Base-by-base conservation (phyloP, 257 asterid species). In the Craterostigma plantagineum region DNA sequence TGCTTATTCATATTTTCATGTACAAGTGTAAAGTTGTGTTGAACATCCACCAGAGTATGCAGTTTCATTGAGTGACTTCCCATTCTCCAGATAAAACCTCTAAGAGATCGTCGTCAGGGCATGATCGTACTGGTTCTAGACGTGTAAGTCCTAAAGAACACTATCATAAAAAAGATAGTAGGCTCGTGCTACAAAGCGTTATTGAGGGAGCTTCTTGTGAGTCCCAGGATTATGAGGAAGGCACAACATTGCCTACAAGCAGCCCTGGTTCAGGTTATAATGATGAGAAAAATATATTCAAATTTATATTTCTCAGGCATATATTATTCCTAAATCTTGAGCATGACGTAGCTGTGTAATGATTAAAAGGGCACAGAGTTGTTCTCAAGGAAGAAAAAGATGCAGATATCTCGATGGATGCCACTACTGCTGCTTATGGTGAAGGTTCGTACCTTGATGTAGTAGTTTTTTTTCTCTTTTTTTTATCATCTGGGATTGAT, bases 401-500 rank as follows among this genome's bases (percentile, higher is more conserved):
- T 57, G 46, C 56, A 38, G 37, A 18, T 8, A 38, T 37, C 7
- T 63, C 76, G n/a, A n/a, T n/a, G n/a, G n/a, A n/a, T n/a, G n/a
- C n/a, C n/a, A n/a, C n/a, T n/a, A n/a, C 64, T 57, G 53, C 52
- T 47, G 35, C 59, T 12, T 57, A 57, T 18, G 56, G 35, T 40
- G 87, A 84, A 68, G 92, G 81, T n/a, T n/a, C n/a, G n/a, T 67
- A 57, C 17, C 43, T 52, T 45, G 10, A 23, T 23, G 30, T 23
- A 23, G 30, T 48, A n/a, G n/a, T n/a, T n/a, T n/a, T n/a, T n/a
- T n/a, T n/a, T n/a, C n/a, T n/a, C n/a, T n/a, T n/a, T n/a, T 17
- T 7, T 38, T 3, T 30, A 11, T 14, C 43, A 36, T 1, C n/a
- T 11, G 4, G 27, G 34, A 49, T 49, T 62, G 35, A 47, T 12